Base-by-base conservation (phyloP, 2,329 filamentous ascomycete species). In the Teratosphaeriaceae sp. region DNA sequence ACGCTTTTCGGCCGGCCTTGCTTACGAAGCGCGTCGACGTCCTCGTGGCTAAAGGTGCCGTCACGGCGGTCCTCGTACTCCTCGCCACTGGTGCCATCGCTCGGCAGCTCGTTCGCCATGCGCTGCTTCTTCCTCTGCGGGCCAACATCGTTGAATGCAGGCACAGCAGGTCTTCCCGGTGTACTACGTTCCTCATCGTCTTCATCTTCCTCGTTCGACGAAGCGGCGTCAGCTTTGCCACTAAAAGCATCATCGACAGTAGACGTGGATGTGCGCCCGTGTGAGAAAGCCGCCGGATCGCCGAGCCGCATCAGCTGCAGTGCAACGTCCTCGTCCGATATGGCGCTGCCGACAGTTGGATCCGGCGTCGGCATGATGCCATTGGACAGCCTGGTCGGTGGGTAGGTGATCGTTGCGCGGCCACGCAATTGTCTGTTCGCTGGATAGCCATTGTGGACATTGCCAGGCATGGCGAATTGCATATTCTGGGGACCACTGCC, bases 311-410 rank as follows among this genome's bases (percentile, higher is more conserved):
- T 97, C 58, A 98, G 74, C 68, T 97, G 92, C 61, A 96, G 83
- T 44, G 92, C 92, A 49, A 97, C 92, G 66, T 98, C 92, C 66
- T 98, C 92, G 62, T 98, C 92, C 12, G 90, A 97, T 65, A 98
- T 90, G 65, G 88, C 94, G 67, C 90, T 97, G 42, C 87, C 87
- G 55, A 97, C 85, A 11, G 92, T 98, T n/a, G 90, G 90, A 57
- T 97, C 92, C 20, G 92, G 92, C 2, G 92, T 98, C 16, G 89
- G 89, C 50, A 96, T 72, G 54, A 94, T 78, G 42, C 82, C 64
- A 26, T 56, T 61, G 38, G 66, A 68, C 35, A 66, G 62, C 45
- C 69, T 65, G 46, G 66, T 57, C 19, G 66, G 61, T 16, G 59
- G 60, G 46, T 68, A 65, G 33, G 49, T 53, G n/a, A 52, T 53